Evolutionary conservation across 345 rosid species (phyloP).

Genomic region (Eucalyptus erythrocorys): DNA sequence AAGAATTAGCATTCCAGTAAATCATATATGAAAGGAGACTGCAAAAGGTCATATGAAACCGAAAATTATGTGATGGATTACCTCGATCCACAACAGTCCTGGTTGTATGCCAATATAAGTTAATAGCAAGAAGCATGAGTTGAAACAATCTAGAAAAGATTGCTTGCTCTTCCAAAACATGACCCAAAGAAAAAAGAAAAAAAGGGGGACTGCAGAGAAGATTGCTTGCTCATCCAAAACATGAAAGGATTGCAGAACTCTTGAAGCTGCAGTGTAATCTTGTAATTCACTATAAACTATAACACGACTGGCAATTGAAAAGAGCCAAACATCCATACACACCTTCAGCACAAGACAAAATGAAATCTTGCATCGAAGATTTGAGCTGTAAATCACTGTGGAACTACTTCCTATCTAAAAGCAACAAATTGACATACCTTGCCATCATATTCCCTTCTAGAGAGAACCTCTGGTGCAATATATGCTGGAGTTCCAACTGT

Average conservation of each 20-base stretch:
- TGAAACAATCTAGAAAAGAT: not conserved
- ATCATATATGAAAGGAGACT: not conserved
- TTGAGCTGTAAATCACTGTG: not conserved
- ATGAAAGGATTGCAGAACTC: not conserved
- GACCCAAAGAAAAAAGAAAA: not conserved
- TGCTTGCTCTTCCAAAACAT: not conserved
- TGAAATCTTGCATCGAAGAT: not conserved
- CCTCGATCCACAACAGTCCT: not conserved
- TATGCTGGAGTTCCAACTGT: conserved; percentile 52
- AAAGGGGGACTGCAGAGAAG: not conserved
- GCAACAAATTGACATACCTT: conserved; percentile 17
- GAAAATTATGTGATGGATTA: not conserved
- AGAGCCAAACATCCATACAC: not conserved
- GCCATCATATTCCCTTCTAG: conserved; percentile 43
- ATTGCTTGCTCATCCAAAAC: not conserved
- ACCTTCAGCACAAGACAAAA: not conserved
- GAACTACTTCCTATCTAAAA: not conserved
- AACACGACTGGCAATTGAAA: not conserved
- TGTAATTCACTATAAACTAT: not conserved
- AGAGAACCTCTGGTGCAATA: conserved; percentile 48
- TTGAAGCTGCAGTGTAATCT: not conserved
- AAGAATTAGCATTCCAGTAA: not conserved
- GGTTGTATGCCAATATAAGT: not conserved
- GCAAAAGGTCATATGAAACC: not conserved
- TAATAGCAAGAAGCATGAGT: not conserved